phyloP scores from a whole-genome alignment of 202 grass and related monocot genomes.

The Digitaria exilis region DNA sequence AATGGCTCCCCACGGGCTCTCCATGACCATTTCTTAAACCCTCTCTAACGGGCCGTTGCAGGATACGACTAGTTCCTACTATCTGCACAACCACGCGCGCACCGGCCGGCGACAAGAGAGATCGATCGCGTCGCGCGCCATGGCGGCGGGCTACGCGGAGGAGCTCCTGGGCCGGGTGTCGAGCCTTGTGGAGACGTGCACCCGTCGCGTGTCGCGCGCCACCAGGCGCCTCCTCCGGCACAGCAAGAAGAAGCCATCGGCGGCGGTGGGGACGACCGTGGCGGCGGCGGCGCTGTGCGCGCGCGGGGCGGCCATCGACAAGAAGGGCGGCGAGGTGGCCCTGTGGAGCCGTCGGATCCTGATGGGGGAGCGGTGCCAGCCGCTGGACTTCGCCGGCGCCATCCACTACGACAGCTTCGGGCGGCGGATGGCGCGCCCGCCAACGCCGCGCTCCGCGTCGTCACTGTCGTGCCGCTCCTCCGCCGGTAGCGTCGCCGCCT shows the following conservation, averaged over 20 bases:
- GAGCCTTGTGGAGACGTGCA: conserved; percentile 28
- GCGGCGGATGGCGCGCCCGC: conserved; percentile 40
- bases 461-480: conserved; percentile 30
- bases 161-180: conserved; percentile 32
- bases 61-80: neutral
- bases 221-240: conserved; percentile 46
- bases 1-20: neutral
- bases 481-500: conserved; percentile 10
- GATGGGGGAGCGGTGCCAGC: conserved; percentile 76
- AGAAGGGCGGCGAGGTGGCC: neutral
- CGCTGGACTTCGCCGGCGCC: conserved; percentile 67
- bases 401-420: conserved; percentile 83
- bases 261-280: neutral
- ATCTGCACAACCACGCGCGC: neutral
- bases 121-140: conserved; percentile 14
- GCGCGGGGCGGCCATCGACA: neutral
- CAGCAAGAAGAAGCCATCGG: neutral
- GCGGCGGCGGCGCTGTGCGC: neutral
- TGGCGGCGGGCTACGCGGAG: conserved; percentile 24
- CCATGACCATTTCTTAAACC: neutral
- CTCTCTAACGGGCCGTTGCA: neutral
- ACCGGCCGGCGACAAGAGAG: neutral
- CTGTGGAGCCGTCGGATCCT: conserved; percentile 74
- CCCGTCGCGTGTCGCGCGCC: conserved; percentile 37
- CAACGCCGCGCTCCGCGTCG: conserved; percentile 40